Conservation (phyloP, 768 basidiomycete species). For the Mrakia gelida region DNA sequence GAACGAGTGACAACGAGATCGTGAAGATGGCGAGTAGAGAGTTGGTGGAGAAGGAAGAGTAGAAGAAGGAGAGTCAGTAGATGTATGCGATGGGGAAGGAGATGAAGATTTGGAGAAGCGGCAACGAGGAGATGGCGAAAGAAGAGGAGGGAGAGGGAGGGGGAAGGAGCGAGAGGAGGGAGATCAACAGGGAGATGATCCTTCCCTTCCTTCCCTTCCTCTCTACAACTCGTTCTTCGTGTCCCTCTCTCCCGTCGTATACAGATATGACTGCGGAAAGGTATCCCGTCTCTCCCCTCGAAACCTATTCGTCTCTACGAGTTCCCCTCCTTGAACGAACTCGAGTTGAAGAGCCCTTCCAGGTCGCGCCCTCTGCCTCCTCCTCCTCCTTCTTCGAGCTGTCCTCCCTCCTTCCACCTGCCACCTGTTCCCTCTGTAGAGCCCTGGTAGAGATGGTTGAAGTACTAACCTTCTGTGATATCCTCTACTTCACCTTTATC, state of each 20-base stretch:
- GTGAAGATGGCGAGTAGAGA: background rate
- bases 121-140: too few species aligned
- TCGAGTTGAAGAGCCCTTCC: background rate
- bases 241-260: too few species aligned
- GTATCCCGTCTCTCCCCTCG: background rate
- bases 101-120: too few species aligned
- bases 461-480: conserved; percentile 82
- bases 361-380: background rate
- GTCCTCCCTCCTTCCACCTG: background rate
- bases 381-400: background rate
- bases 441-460: background rate
- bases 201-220: background rate
- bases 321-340: too few species aligned
- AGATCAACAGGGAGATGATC: conserved; percentile 16
- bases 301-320: too few species aligned
- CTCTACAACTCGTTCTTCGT: background rate
- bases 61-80: conserved; percentile 13
- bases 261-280: background rate
- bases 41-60: conserved; percentile 29
- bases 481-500: conserved; percentile 99
- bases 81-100: too few species aligned
- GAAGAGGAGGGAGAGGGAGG: conserved; percentile 27
- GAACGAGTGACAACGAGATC: background rate
- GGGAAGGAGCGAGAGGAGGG: conserved; percentile 22
- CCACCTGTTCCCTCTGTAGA: background rate